A percentile compares a stretch with the other conserved stretches of the same genome.
phyloP scores from a whole-genome alignment of 164 flowering plant genomes.

The grape (Vitis vinifera) region DNA sequence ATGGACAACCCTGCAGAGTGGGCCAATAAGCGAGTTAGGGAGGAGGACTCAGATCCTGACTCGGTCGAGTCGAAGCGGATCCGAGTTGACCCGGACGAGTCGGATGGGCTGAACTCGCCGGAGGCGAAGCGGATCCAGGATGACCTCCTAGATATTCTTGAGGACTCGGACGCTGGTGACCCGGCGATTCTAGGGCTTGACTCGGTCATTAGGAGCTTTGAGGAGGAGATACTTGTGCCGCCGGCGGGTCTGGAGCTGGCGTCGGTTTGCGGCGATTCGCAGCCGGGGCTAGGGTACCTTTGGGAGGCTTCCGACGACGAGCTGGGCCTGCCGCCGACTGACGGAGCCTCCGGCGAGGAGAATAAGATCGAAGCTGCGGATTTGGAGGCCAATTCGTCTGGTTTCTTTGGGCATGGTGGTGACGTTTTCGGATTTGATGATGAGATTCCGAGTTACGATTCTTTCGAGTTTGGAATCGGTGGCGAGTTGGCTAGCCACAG shows the following conservation, averaged over 20 bases:
- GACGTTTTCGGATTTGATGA: conserved; percentile 21
- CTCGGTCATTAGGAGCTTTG: conserved; percentile 45
- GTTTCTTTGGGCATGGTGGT: not conserved
- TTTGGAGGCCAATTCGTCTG: not conserved
- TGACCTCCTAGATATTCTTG: conserved; percentile 23
- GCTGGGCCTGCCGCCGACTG: conserved; percentile 49
- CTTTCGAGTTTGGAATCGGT: conserved; percentile 28
- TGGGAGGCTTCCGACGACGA: conserved; percentile 60
- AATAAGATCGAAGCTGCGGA: conserved; percentile 2
- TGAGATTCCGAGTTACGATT: conserved; percentile 26
- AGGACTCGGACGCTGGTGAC: conserved; percentile 25
- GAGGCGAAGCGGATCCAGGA: conserved; percentile 21
- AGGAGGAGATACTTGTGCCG: conserved; percentile 36
- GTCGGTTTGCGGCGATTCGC: conserved; percentile 29
- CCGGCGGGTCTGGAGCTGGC: conserved; percentile 5
- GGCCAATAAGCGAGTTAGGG: conserved; percentile 19
- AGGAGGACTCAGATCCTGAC: conserved; percentile 1
- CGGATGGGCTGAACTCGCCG: conserved; percentile 8
- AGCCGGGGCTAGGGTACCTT: conserved; percentile 44
- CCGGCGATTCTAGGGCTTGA: conserved; percentile 33
- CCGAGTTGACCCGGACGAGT: not conserved
- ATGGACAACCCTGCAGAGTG: conserved; percentile 1
- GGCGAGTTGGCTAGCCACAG: conserved; percentile 11
- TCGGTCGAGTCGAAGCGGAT: not conserved
- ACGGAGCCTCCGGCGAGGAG: conserved; percentile 8